Evolutionary conservation across 306 rosid species (phyloP).

Genomic region (Cucumis hystrix): DNA sequence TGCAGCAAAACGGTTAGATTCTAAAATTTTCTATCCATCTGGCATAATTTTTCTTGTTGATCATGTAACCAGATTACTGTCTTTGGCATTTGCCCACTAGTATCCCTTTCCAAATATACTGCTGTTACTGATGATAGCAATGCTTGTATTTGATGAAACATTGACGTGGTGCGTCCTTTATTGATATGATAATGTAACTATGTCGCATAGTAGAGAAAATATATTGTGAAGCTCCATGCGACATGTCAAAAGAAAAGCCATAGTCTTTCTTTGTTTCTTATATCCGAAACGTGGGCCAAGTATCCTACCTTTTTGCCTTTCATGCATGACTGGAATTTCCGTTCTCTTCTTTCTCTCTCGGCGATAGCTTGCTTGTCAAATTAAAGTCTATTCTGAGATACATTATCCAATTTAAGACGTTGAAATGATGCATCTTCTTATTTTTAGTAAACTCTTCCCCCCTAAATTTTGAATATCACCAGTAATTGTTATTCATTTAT

Average conservation of each 20-base stretch:
- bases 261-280: neutral
- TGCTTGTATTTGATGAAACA: neutral
- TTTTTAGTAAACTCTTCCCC: neutral
- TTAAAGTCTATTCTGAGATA: neutral
- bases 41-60: neutral
- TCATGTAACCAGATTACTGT: neutral
- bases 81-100: neutral
- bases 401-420: neutral
- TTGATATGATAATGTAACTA: neutral
- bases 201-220: neutral
- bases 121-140: neutral
- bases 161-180: neutral
- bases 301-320: neutral
- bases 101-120: neutral
- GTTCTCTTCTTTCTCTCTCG: neutral
- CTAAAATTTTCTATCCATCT: neutral
- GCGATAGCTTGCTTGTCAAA: neutral
- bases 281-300: neutral
- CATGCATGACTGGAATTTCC: neutral
- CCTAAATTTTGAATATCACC: too few species aligned
- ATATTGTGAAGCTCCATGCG: neutral
- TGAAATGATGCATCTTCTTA: neutral
- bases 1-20: constrained; percentile 26
- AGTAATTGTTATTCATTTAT: too few species aligned
- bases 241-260: neutral